Conservation (phyloP, 108 stramenopile species). For the Schizochytrium sp. region DNA sequence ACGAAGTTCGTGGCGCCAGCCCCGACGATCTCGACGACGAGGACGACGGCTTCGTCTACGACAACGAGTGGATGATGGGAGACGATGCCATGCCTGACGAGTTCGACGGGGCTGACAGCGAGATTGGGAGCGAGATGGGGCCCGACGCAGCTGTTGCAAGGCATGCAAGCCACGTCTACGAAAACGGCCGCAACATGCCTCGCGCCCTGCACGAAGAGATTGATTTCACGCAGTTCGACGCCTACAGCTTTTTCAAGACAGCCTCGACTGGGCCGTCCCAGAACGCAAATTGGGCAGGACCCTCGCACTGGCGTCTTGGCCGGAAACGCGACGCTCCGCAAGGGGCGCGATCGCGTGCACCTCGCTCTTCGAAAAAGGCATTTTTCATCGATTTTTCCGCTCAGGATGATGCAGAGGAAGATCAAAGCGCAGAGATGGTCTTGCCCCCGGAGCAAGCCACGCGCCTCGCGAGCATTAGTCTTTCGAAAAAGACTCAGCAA, state of each 20-base stretch:
- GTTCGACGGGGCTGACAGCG: neutral
- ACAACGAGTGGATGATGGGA: neutral
- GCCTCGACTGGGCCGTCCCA: slow-evolving; percentile 1
- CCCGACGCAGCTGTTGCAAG: neutral
- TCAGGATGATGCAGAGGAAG: neutral
- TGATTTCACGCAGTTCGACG: slow-evolving; percentile 20
- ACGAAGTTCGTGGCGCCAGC: neutral
- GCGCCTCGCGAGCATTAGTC: neutral
- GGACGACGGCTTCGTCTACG: slow-evolving; percentile 1
- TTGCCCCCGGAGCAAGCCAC: neutral
- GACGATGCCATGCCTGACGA: neutral
- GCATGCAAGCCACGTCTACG: neutral
- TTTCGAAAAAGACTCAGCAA: neutral
- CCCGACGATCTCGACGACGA: neutral
- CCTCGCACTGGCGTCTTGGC: slow-evolving; percentile 30
- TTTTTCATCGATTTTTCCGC: neutral
- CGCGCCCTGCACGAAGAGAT: neutral
- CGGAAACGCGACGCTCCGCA: neutral
- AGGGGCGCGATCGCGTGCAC: neutral
- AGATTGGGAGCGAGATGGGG: neutral
- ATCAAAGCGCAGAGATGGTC: neutral
- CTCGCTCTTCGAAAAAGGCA: neutral
- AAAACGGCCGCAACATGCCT: neutral
- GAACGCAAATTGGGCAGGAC: slow-evolving; percentile 28
- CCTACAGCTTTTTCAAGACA: slow-evolving; percentile 29